Conservation (phyloP, 139 green algal species). For the Eudorina sp. region DNA sequence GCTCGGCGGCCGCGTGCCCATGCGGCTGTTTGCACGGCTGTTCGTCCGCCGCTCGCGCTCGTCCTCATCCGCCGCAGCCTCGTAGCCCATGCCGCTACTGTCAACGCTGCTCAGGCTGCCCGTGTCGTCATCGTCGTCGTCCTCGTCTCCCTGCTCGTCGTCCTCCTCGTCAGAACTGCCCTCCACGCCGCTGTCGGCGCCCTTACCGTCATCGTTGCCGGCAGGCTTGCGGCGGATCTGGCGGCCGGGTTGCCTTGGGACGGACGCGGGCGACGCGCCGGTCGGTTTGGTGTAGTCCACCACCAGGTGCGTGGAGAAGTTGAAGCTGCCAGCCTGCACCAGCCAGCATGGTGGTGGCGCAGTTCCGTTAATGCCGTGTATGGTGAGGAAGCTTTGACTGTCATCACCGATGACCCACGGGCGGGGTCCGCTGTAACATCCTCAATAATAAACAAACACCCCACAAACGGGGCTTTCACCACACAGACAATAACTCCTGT, state of each 20-base stretch:
- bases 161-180: no score
- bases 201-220: neutral
- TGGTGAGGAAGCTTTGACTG: no score
- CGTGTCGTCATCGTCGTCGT: neutral
- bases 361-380: no score
- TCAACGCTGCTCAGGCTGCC: conserved; percentile 37
- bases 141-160: neutral
- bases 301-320: conserved; percentile 44
- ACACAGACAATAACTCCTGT: no score
- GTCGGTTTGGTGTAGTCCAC: conserved; percentile 39
- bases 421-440: no score
- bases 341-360: no score
- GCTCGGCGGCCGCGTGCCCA: neutral
- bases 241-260: neutral
- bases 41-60: neutral
- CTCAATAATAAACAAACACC: no score
- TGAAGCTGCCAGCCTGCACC: neutral
- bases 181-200: neutral
- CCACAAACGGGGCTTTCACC: no score
- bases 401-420: no score
- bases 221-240: neutral
- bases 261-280: neutral
- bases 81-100: conserved; percentile 33
- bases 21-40: no score
- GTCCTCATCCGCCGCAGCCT: neutral